Percentiles rank a stretch among this genome's conserved stretches.
These are phyloP conservation scores for Cyclotella sp. DNA, from an alignment of 108 stramenopile genomes.

Conservation along the genomic window DNA sequence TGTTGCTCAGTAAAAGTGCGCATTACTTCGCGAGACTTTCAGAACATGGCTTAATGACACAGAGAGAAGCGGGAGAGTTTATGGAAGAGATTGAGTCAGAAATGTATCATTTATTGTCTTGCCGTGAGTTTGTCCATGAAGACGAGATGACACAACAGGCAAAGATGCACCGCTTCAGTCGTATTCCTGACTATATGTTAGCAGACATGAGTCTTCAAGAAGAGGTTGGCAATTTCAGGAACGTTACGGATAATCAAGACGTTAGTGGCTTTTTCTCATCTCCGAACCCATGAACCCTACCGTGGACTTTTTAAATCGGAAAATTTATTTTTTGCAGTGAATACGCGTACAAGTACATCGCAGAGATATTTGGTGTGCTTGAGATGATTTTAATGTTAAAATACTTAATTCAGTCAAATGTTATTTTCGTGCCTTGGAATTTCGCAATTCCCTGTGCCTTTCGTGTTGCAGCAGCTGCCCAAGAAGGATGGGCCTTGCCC, in stretches of 20 bases:
- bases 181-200: conserved; percentile 15
- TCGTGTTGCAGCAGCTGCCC: conserved; percentile 77
- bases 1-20: conserved; percentile 60
- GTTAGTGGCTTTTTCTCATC: background rate
- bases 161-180: conserved; percentile 10
- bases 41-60: conserved; percentile 59
- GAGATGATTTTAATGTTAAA: background rate
- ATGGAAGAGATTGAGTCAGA: conserved; percentile 57
- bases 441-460: conserved; percentile 74
- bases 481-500: conserved; percentile 81
- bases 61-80: conserved; percentile 64
- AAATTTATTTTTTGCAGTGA: no score
- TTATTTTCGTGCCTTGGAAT: conserved; percentile 85
- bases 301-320: no score
- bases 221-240: background rate
- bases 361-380: no score
- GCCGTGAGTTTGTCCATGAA: conserved; percentile 16
- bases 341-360: no score
- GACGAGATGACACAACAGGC: conserved; percentile 12
- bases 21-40: conserved; percentile 54
- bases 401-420: conserved; percentile 58
- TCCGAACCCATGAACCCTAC: background rate
- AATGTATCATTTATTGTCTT: conserved; percentile 11
- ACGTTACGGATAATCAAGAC: background rate
- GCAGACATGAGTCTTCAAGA: background rate